Base-by-base conservation (phyloP, 2,329 filamentous ascomycete genomes). In the Cordyceps cateniannulata region DNA sequence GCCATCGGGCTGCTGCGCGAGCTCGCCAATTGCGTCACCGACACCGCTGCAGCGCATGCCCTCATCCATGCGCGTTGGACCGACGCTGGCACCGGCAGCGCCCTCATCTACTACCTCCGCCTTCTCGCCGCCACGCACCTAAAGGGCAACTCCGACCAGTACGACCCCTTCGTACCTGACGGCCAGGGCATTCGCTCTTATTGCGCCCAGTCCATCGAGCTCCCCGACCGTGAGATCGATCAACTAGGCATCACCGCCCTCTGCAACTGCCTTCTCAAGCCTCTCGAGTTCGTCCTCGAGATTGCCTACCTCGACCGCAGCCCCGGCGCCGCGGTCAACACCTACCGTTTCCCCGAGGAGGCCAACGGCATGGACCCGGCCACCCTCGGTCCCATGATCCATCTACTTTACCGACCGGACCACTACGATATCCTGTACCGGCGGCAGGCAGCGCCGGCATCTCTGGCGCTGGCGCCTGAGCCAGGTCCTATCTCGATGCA, bases 391-490 rank as follows among this genome's bases (percentile, higher is more conserved):
- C 78, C 80, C 27, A 78, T 83, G 35, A 83, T 87, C 40, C 78
- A 84, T 66, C 76, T 82, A 63, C 81, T 80, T 69, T 93, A 77
- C 82, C 86, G 77, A 71, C 96, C 78, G 47, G 91, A 91, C 63
- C 95, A 98, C 75, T 99, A 98, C 73, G 95, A 98, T 73, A 87
- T 99, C 63, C 81, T 98, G 38, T 99, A 99, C 78, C 87, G 85
- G 24, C 59, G 32, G 20, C 70, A 68, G 62, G 2, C 63, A 9
- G 63, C 8, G 25, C 62, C 69, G 55, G 49, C 65, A n/a, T n/a
- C n/a, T n/a, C n/a, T n/a, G n/a, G n/a, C n/a, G n/a, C n/a, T n/a
- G n/a, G n/a, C n/a, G n/a, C n/a, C n/a, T n/a, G n/a, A n/a, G 61
- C 69, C 54, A 64, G 35, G 53, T 14, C 35, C 58, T 20, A 49